Conservation (phyloP, 306 rosid genomes). For the Prosopis cineraria region DNA sequence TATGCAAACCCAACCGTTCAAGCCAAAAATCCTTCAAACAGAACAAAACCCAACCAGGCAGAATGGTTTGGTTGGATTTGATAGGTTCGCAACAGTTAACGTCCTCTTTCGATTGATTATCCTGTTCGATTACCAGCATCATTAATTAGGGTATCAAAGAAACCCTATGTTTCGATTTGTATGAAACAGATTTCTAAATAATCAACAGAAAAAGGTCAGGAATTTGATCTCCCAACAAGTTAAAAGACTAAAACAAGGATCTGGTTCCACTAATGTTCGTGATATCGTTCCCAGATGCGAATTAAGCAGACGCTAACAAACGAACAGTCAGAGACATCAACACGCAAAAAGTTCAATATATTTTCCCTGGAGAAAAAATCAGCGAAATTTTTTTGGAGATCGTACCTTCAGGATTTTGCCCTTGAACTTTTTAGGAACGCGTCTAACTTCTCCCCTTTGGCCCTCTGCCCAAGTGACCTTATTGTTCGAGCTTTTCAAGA, state of each 20-base stretch:
- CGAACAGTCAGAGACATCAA: background rate
- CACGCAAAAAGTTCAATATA: background rate
- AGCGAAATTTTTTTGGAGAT: background rate
- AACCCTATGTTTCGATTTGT: slow-evolving; percentile 4
- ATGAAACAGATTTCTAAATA: background rate
- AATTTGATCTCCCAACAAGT: background rate
- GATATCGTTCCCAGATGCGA: background rate
- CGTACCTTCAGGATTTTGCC: slow-evolving; percentile 24
- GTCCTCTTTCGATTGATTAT: background rate
- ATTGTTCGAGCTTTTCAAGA: background rate
- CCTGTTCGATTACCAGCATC: background rate
- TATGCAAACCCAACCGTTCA: background rate
- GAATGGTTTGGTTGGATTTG: background rate
- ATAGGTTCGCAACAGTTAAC: background rate
- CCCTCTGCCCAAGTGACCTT: background rate
- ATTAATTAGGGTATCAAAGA: background rate
- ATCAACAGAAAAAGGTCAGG: background rate
- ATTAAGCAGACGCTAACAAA: background rate
- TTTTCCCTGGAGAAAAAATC: background rate
- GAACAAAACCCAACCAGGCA: background rate
- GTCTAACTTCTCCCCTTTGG: background rate
- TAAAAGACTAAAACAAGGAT: background rate
- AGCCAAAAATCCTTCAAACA: background rate
- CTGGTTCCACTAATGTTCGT: too few relatives aligned
- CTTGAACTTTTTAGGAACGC: background rate